These are phyloP conservation scores for Staphylotrichum longicolle DNA, from an alignment of 495 filamentous ascomycete species.

Conservation along the genomic window DNA sequence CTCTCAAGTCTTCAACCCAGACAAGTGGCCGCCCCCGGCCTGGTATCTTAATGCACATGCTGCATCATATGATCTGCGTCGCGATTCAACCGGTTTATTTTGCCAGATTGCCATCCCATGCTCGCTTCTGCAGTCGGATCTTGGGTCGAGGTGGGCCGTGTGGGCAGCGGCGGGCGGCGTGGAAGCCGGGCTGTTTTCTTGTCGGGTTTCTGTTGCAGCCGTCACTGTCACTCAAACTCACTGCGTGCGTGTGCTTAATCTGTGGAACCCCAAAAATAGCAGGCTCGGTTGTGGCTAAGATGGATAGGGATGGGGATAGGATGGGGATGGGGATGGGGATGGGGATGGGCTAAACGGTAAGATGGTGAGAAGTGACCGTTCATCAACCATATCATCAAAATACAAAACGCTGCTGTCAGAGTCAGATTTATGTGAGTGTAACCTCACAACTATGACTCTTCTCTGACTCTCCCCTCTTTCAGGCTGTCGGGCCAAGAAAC, in stretches of 20 bases:
- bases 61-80: constrained; percentile 49
- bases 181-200: too few species aligned
- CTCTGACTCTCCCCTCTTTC: not conserved
- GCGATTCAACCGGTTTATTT: constrained; percentile 46
- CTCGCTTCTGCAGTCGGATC: constrained; percentile 26
- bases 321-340: too few species aligned
- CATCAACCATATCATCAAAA: too few species aligned
- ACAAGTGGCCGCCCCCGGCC: not conserved
- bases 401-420: too few species aligned
- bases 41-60: constrained; percentile 29
- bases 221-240: not conserved
- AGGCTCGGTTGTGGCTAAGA: not conserved
- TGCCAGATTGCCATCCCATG: constrained; percentile 37
- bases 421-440: too few species aligned
- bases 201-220: not conserved
- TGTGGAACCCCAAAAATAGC: constrained; percentile 8
- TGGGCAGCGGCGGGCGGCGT: not conserved
- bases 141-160: constrained; percentile 22
- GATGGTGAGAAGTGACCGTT: too few species aligned
- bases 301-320: too few species aligned
- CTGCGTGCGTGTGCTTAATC: not conserved
- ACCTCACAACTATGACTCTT: too few species aligned
- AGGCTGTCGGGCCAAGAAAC: not conserved
- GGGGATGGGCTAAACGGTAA: too few species aligned
- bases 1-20: not conserved